A percentile compares a stretch with the other conserved stretches of the same genome.
Evolutionary conservation across 1,139 yeast species (phyloP).

Genomic region (Yamadazyma diddensiae): DNA sequence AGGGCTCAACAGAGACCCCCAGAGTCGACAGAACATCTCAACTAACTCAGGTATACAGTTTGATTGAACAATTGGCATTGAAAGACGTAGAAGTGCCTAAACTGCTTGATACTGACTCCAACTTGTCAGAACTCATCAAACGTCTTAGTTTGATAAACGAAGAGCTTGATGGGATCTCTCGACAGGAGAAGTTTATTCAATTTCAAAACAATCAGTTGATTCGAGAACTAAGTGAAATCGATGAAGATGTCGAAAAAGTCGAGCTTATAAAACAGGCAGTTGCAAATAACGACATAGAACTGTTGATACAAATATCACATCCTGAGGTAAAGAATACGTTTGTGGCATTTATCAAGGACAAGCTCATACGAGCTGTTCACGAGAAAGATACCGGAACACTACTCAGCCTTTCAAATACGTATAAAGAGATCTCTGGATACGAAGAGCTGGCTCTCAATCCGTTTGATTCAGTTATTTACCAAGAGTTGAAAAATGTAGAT

Average conservation of each 20-base stretch:
- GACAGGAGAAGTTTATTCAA: conserved; percentile 19
- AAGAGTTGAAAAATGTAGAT: conserved; percentile 7
- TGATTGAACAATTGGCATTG: conserved; percentile 26
- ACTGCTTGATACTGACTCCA: conserved; percentile 9
- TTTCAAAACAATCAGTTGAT: conserved; percentile 14
- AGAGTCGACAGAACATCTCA: not conserved
- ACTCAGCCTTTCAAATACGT: conserved; percentile 2
- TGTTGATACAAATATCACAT: conserved; percentile 5
- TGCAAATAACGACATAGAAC: conserved; percentile 2
- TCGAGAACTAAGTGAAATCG: not conserved
- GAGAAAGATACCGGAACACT: conserved; percentile 6
- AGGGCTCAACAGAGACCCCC: not conserved
- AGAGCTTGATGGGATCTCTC: conserved; percentile 16
- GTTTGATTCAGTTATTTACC: conserved; percentile 14
- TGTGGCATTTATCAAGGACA: conserved; percentile 7
- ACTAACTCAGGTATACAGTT: conserved; percentile 17
- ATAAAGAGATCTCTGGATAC: conserved; percentile 5
- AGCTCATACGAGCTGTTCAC: conserved; percentile 3
- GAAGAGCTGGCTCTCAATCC: conserved; percentile 12
- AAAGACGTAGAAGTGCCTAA: conserved; percentile 32
- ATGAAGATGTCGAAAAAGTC: conserved; percentile 5
- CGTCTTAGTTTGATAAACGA: conserved; percentile 16
- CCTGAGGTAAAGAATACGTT: conserved; percentile 10
- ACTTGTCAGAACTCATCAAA: conserved; percentile 13
- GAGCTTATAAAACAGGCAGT: conserved; percentile 4